These are phyloP conservation scores for Zasmidium angulare DNA, from an alignment of 2,329 filamentous ascomycete genomes.

Conservation along the genomic window DNA sequence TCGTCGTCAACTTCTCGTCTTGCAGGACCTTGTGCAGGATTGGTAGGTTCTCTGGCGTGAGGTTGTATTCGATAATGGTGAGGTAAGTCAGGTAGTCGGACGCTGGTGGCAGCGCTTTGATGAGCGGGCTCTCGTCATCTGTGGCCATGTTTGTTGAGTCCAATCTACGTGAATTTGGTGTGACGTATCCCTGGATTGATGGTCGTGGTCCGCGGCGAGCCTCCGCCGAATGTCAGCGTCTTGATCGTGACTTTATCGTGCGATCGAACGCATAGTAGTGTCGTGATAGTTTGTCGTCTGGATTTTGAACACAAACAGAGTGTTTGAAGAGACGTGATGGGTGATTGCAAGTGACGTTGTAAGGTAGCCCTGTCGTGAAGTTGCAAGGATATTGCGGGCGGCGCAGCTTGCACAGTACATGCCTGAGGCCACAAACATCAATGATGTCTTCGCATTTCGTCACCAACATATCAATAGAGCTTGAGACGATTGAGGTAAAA, in stretches of 20 bases:
- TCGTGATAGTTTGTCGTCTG: too few relatives aligned
- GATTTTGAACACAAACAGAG: neutral
- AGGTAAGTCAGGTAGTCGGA: constrained; percentile 75
- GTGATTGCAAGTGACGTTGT: constrained; percentile 2
- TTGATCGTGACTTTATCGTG: too few relatives aligned
- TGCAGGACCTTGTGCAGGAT: constrained; percentile 67
- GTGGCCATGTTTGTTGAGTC: neutral
- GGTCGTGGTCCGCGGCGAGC: neutral
- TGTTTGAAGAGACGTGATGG: neutral
- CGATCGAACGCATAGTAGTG: too few relatives aligned
- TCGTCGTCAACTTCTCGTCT: constrained; percentile 66
- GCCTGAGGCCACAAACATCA: neutral
- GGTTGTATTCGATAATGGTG: constrained; percentile 72
- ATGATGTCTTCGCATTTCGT: neutral
- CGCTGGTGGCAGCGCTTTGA: constrained; percentile 59
- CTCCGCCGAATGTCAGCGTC: neutral
- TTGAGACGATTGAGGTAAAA: too few relatives aligned
- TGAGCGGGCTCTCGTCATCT: constrained; percentile 49
- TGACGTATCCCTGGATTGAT: neutral
- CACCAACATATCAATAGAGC: too few relatives aligned
- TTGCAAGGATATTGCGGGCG: neutral
- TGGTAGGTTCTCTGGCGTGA: constrained; percentile 66
- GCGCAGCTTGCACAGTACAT: neutral
- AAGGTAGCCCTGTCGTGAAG: neutral
- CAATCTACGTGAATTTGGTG: neutral